A percentile compares a stretch with the other conserved stretches of the same genome.
These are phyloP conservation scores for Cinnamomum micranthum DNA, from an alignment of 164 flowering plant genomes.

Conservation along the genomic window DNA sequence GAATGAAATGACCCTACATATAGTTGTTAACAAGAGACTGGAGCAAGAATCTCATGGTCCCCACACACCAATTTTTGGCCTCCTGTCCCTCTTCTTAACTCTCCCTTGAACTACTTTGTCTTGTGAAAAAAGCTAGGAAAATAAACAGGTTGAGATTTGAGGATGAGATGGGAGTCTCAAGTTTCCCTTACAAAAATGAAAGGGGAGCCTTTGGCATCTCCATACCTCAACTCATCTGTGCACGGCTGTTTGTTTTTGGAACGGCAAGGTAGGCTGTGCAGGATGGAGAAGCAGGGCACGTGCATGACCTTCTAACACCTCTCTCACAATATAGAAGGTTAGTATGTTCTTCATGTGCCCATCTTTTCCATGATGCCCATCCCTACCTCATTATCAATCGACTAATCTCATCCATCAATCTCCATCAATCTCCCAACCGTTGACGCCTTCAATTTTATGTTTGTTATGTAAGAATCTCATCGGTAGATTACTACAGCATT, in stretches of 20 bases:
- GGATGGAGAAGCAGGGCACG: constrained; percentile 99
- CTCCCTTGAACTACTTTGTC: neutral
- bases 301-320: constrained; percentile 66
- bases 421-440: neutral
- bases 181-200: neutral
- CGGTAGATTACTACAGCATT: no score
- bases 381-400: constrained; percentile 28
- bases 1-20: neutral
- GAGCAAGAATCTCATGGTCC: neutral
- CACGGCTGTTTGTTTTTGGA: neutral
- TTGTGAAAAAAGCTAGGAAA: neutral
- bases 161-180: neutral
- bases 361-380: constrained; percentile 81
- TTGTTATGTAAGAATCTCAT: neutral
- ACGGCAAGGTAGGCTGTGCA: constrained; percentile 53
- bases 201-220: neutral
- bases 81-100: neutral
- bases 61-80: neutral
- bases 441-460: neutral
- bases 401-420: neutral
- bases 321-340: constrained; percentile 8
- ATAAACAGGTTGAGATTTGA: neutral
- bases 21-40: neutral
- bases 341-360: constrained; percentile 84
- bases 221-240: neutral